Conservation (phyloP, 2,329 filamentous ascomycete species). For the Pestalotiopsis sp. region DNA sequence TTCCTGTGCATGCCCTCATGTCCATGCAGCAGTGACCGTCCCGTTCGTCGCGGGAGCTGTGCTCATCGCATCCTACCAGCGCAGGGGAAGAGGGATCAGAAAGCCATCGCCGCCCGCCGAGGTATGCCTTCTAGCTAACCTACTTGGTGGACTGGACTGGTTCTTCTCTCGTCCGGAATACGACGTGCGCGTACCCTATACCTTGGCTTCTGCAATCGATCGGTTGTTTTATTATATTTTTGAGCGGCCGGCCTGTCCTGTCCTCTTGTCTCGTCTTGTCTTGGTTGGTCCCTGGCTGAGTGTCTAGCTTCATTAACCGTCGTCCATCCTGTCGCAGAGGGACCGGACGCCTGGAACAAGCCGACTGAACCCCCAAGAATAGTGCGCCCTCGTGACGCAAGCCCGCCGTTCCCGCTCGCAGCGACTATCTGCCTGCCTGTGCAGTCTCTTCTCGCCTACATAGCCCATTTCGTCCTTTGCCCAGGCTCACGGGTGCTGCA, state of each 20-base stretch:
- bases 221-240: neutral
- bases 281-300: slow-evolving; percentile 10
- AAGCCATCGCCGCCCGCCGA: slow-evolving; percentile 3
- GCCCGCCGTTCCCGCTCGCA: neutral
- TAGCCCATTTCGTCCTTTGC: neutral
- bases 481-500: slow-evolving; percentile 2
- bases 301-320: neutral
- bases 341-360: neutral
- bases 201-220: neutral
- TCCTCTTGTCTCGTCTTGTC: neutral
- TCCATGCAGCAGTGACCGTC: neutral
- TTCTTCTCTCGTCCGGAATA: neutral
- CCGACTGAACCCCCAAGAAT: neutral
- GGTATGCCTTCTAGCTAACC: neutral
- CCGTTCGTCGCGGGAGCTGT: neutral
- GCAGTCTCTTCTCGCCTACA: neutral
- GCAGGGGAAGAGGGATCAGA: neutral
- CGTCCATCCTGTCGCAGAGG: neutral
- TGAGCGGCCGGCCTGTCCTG: neutral
- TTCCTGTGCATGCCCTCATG: neutral
- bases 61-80: neutral
- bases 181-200: neutral
- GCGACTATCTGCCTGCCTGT: neutral
- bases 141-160: neutral
- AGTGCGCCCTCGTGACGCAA: slow-evolving; percentile 11